These are phyloP conservation scores for Carallia brachiata DNA, from an alignment of 345 rosid genomes.

Conservation along the genomic window DNA sequence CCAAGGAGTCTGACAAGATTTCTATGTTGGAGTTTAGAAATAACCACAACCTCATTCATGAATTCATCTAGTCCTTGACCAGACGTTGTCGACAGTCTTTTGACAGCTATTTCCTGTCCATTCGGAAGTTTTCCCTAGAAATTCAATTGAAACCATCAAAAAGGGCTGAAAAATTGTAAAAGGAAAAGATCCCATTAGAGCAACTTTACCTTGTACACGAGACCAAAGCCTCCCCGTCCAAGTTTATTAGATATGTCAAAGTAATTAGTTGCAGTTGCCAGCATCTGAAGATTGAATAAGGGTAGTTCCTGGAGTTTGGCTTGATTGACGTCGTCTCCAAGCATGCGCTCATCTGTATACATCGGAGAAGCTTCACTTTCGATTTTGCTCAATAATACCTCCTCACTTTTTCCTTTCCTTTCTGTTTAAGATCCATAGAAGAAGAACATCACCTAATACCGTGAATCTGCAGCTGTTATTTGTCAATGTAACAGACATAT, in stretches of 20 bases:
- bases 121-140: constrained; percentile 14
- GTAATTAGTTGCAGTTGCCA: constrained; percentile 15
- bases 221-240: constrained; percentile 29
- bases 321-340: neutral
- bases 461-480: too few relatives aligned
- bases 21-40: constrained; percentile 24
- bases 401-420: neutral
- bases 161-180: neutral
- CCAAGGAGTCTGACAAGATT: constrained; percentile 22
- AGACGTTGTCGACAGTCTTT: constrained; percentile 21
- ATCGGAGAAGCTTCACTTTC: neutral
- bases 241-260: constrained; percentile 17
- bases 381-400: neutral
- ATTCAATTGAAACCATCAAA: neutral
- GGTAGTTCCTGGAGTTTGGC: constrained; percentile 11
- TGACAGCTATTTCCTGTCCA: constrained; percentile 25
- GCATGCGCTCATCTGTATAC: too few relatives aligned
- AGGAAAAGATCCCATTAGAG: too few relatives aligned
- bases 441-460: neutral
- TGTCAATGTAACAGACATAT: too few relatives aligned
- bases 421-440: neutral
- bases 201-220: constrained; percentile 21
- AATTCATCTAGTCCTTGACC: constrained; percentile 23
- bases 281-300: constrained; percentile 5
- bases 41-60: constrained; percentile 16